Percentiles rank a stretch among this genome's conserved stretches.
These are phyloP conservation scores for Aleurites moluccanus DNA, from an alignment of 441 rosid genomes.

Conservation along the genomic window DNA sequence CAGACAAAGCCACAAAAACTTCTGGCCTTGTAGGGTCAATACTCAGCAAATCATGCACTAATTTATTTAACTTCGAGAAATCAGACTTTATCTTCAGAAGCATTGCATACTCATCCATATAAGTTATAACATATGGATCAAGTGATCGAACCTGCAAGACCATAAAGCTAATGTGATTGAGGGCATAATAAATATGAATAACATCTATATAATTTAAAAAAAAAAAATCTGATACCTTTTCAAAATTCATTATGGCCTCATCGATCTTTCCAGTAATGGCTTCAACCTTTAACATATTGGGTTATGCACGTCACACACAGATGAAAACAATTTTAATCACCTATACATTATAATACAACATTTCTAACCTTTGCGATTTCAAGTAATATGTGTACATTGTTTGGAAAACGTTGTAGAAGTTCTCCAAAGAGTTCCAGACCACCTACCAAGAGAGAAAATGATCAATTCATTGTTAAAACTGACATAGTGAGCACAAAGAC, in stretches of 20 bases:
- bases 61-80: constrained; percentile 71
- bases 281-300: constrained; percentile 62
- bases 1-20: constrained; percentile 85
- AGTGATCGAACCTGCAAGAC: constrained; percentile 77
- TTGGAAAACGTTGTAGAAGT: constrained; percentile 86
- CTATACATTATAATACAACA: constrained; percentile 2
- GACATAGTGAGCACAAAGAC: constrained; percentile 7
- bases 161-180: constrained; percentile 6
- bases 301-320: constrained; percentile 28
- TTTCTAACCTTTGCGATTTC: constrained; percentile 86
- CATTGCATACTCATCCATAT: constrained; percentile 98
- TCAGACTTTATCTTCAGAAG: constrained; percentile 86
- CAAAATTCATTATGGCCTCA: constrained; percentile 83
- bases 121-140: constrained; percentile 82
- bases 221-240: constrained; percentile 62
- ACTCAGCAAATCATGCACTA: constrained; percentile 84
- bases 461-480: constrained; percentile 21
- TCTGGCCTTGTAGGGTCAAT: constrained; percentile 90
- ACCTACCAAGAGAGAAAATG: constrained; percentile 45
- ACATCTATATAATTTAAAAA: constrained; percentile 10
- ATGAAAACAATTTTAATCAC: background rate
- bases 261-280: constrained; percentile 95
- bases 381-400: constrained; percentile 78
- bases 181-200: constrained; percentile 7
- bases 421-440: constrained; percentile 85